A percentile compares a stretch with the other conserved stretches of the same genome.
Evolutionary conservation across 768 basidiomycete genomes (phyloP).

Genomic region (Trametes maxima): DNA sequence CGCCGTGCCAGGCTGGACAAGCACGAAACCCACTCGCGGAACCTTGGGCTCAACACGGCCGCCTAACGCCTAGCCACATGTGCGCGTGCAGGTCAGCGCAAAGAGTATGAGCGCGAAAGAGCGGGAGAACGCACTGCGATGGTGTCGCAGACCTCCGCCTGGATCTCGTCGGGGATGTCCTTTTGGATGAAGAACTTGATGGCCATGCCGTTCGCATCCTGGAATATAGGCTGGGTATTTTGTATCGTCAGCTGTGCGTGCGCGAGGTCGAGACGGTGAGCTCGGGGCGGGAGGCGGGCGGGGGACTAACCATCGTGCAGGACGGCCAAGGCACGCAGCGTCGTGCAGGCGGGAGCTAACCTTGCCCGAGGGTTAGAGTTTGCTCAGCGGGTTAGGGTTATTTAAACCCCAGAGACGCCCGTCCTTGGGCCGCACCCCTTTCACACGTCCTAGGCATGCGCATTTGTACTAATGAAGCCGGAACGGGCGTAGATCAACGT

Average conservation of each 20-base stretch:
- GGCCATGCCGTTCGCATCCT: slow-evolving; percentile 64
- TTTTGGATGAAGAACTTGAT: slow-evolving; percentile 87
- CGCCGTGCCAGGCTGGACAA: slow-evolving; percentile 65
- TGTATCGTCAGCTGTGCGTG: neutral
- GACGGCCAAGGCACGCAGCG: neutral
- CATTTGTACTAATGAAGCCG: neutral
- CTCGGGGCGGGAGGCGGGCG: neutral
- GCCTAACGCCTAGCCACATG: slow-evolving; percentile 56
- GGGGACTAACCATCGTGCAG: slow-evolving; percentile 21
- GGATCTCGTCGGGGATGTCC: slow-evolving; percentile 66
- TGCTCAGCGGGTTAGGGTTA: slow-evolving; percentile 28
- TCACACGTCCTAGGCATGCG: neutral
- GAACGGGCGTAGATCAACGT: neutral
- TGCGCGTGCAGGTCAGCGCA: slow-evolving; percentile 8
- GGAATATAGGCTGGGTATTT: slow-evolving; percentile 63
- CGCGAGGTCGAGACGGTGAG: neutral
- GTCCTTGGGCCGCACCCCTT: neutral
- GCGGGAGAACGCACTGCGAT: slow-evolving; percentile 54
- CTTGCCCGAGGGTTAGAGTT: slow-evolving; percentile 31
- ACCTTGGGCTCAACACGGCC: slow-evolving; percentile 80
- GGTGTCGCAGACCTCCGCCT: slow-evolving; percentile 72
- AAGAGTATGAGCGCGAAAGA: neutral
- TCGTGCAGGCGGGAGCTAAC: slow-evolving; percentile 20
- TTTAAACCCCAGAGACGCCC: slow-evolving; percentile 19
- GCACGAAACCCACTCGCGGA: slow-evolving; percentile 73